Base-by-base conservation (phyloP, 2,329 filamentous ascomycete species). In the Sporothrix dimorphospora region DNA sequence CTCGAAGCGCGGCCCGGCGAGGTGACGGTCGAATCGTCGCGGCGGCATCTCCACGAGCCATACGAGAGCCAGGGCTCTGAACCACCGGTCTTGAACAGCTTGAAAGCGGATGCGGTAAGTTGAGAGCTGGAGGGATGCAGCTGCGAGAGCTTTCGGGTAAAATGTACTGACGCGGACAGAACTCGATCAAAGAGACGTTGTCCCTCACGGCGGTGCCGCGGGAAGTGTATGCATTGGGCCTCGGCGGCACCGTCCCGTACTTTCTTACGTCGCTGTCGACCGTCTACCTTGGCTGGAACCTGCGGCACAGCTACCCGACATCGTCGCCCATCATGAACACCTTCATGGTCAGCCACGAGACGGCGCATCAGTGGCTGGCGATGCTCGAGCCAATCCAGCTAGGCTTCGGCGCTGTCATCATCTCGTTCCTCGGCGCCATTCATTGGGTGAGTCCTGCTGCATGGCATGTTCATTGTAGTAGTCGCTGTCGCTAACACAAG, bases 401-500 rank as follows among this genome's bases (percentile, higher is more conserved):
- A 71, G 94, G 94, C 73, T 97, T 97, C 77, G 94, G 95, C 71
- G 95, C 94, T 65, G 89, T 97, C 72, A 96, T 97, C 77, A 92
- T 97, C 77, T 97, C 94, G 38, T 98, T 97, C 85, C 88, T 98
- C 1, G 95, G 95, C 59, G 94, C 94, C 45, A 90, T 97, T 78
- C 95, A 98, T 82, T 98, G 88, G 95, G 92, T 83, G 76, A 73
- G 81, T 38, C 21, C 9, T 12, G 11, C 6, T 38, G 9, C 7
- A 14, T 19, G 1, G 1, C 34, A 2, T 27, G 21, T n/a, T n/a
- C n/a, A 11, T 11, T 27, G 34, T 47, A 47, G 14, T 3, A 16
- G 24, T n/a, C 51, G 1, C 40, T n/a, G 11, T 1, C 14, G 12
- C 47, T 53, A 27, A 67, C 66, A 47, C 16, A 12, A 6, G 21